phyloP scores from a whole-genome alignment of 371 early-diverging fungal species.

The Mucor sp. region DNA sequence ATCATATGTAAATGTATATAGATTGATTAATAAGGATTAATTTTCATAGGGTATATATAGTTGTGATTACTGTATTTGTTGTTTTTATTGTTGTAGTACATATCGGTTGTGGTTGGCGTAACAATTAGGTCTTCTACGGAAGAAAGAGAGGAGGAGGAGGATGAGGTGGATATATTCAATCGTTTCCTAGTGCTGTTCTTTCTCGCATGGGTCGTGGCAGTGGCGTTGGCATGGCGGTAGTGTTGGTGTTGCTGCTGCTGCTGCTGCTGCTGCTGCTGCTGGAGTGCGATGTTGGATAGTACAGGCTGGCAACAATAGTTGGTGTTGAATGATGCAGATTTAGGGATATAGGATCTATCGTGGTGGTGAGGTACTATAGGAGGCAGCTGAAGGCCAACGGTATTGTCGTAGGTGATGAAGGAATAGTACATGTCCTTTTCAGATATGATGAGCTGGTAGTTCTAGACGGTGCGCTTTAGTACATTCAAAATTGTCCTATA shows the following conservation, averaged over 20 bases:
- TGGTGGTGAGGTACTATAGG: slow-evolving; percentile 1
- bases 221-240: background rate
- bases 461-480: background rate
- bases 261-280: background rate
- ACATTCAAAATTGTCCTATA: background rate
- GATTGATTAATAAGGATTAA: background rate
- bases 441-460: slow-evolving; percentile 10
- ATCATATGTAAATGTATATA: too few relatives aligned
- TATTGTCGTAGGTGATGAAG: slow-evolving; percentile 7
- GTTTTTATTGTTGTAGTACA: slow-evolving; percentile 1
- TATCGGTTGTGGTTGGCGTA: slow-evolving; percentile 9
- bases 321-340: slow-evolving; percentile 8
- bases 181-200: background rate
- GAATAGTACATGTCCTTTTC: slow-evolving; percentile 9
- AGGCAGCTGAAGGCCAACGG: background rate
- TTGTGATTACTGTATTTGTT: background rate
- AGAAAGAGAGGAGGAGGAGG: background rate
- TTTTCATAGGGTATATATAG: background rate
- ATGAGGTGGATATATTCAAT: slow-evolving; percentile 1
- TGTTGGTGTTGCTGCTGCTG: background rate
- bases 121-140: background rate
- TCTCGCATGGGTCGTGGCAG: background rate
- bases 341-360: slow-evolving; percentile 6
- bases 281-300: background rate
- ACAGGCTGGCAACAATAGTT: background rate